Evolutionary conservation across 257 asterid species (phyloP), one percentile per base, ranked within the genome.

Genomic region (Salvia miltiorrhiza): DNA sequence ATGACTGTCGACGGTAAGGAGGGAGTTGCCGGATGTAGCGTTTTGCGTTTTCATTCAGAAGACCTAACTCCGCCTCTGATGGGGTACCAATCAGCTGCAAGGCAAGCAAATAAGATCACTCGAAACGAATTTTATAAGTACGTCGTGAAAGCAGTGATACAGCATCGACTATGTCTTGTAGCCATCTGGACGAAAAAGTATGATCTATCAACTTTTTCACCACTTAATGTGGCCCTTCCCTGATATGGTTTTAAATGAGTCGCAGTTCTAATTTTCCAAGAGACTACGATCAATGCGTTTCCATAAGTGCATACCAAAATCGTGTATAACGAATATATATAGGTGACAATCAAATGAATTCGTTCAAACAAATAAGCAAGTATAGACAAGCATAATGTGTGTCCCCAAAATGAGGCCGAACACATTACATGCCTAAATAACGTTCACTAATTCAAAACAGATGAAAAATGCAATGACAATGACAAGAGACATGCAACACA

Each of bases 51-150:
- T 91, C 97, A 64, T 81, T 91, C 72, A 91, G 76, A 77, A 79
- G 84, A 24, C 87, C 93, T 78, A 89, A 74, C 79, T 89, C 97
- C n/a, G 88, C 87, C 78, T 91, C 97, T 4, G 92, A 83, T 4
- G 97, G 97, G 65, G 95, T 91, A 41, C 97, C 97, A 35, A 91
- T 89, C 64, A 91, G 81, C 97, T 91, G 93, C 79, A 81, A 66
- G 33, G 23, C 60, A 67, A 68, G 55, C 35, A 44, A 14, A 9
- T 13, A 47, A n/a, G n/a, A 9, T 44, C 47, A 57, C 5, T n/a
- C 26, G 65, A 40, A 40, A 63, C 13, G 24, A 47, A 7, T 20
- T 16, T n/a, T 48, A 19, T 17, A 5, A 21, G 17, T 48, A 19
- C 40, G 9, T 32, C 35, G 30, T 56, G 48, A 56, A 12, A 12